phyloP scores from a whole-genome alignment of 2,329 filamentous ascomycete genomes.

The Penicillium frequentans region DNA sequence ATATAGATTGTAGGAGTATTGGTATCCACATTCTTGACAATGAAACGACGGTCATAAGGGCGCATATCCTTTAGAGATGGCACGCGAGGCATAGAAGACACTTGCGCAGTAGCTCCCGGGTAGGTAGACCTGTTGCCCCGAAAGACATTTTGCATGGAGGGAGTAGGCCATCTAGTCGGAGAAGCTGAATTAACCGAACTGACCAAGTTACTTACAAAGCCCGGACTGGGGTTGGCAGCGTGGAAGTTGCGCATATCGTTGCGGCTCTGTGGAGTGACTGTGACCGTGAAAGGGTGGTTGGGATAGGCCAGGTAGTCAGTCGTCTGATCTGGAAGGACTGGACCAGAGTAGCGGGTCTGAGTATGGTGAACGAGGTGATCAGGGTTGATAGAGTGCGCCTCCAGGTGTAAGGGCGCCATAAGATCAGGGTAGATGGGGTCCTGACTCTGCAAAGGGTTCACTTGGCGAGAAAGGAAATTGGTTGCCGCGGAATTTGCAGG shows the following conservation, averaged over 20 bases:
- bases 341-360: not conserved
- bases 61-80: not conserved
- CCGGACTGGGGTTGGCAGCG: not conserved
- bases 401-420: no score
- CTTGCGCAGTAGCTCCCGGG: not conserved
- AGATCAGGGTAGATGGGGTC: not conserved
- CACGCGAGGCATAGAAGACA: not conserved
- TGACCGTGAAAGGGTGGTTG: not conserved
- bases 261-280: not conserved
- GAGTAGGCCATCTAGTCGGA: not conserved
- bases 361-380: not conserved
- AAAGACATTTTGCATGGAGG: not conserved
- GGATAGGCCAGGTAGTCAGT: not conserved
- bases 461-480: not conserved
- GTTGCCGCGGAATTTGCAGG: not conserved
- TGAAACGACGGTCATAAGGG: constrained; percentile 3
- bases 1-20: constrained; percentile 1
- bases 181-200: not conserved
- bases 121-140: not conserved
- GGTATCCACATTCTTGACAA: constrained; percentile 2
- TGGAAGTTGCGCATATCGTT: not conserved
- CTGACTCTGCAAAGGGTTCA: not conserved
- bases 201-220: not conserved
- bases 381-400: no score
- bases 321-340: not conserved